Evolutionary conservation across 2,329 filamentous ascomycete genomes (phyloP).

Genomic region (Amesomyces nigricolor): DNA sequence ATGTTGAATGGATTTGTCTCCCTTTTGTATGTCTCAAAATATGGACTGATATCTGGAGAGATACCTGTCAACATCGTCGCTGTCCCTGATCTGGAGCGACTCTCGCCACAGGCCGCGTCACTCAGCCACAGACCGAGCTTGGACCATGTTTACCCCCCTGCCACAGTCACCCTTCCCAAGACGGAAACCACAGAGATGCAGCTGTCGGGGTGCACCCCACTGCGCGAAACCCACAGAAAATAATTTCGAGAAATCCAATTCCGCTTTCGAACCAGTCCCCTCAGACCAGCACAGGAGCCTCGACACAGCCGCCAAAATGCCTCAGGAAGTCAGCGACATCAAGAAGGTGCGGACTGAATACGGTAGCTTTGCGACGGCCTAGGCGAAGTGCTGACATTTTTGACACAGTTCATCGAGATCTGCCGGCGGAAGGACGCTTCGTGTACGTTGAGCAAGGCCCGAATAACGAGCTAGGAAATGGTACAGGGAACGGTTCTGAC

Average conservation of each 20-base stretch:
- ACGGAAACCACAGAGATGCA: conserved; percentile 11
- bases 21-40: no score
- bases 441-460: conserved; percentile 61
- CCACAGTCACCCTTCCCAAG: not conserved
- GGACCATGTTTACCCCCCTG: conserved; percentile 3
- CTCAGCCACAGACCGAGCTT: conserved; percentile 13
- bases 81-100: not conserved
- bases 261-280: conserved; percentile 20
- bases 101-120: conserved; percentile 14
- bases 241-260: conserved; percentile 28
- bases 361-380: not conserved
- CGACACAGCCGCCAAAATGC: conserved; percentile 70
- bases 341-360: conserved; percentile 57
- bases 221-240: conserved; percentile 27
- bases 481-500: conserved; percentile 13
- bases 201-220: conserved; percentile 15
- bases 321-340: conserved; percentile 96
- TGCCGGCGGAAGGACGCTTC: conserved; percentile 99
- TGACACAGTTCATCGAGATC: conserved; percentile 95
- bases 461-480: conserved; percentile 13
- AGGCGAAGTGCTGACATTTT: conserved; percentile 21
- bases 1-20: no score
- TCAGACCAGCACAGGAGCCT: conserved; percentile 24
- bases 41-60: no score
- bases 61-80: conserved; percentile 4